Percentiles rank a stretch among this genome's conserved stretches.
phyloP scores from a whole-genome alignment of 805 yeast species.

The Candida andamanensis region DNA sequence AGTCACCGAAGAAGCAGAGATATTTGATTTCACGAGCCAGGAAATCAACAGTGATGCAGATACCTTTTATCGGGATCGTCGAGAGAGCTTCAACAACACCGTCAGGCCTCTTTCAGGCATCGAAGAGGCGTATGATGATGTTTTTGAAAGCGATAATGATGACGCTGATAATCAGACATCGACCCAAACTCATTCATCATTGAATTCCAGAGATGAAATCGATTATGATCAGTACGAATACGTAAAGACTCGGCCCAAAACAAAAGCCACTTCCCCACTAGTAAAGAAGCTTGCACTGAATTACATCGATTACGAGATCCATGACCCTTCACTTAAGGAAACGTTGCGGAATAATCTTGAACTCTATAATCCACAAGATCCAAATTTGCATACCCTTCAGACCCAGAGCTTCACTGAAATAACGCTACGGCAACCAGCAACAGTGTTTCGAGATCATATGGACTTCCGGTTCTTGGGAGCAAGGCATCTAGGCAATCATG shows the following conservation, averaged over 20 bases:
- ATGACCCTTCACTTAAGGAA: background rate
- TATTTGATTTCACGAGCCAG: conserved; percentile 15
- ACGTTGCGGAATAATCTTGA: background rate
- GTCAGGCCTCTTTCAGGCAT: background rate
- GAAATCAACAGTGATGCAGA: conserved; percentile 20
- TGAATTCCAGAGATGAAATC: too few relatives aligned
- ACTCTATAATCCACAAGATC: conserved; percentile 1
- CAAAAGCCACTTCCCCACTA: conserved; percentile 2
- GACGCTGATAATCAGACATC: background rate
- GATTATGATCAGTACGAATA: conserved; percentile 3
- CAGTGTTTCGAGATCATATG: conserved; percentile 31
- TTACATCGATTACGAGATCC: background rate
- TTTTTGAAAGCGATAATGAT: background rate
- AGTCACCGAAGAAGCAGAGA: too few relatives aligned
- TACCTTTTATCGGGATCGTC: conserved; percentile 16
- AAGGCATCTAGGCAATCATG: conserved; percentile 16
- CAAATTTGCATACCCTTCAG: background rate
- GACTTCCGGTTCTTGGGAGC: conserved; percentile 20
- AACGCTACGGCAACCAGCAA: background rate
- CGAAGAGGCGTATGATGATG: background rate
- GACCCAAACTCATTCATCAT: background rate
- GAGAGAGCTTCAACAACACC: conserved; percentile 15
- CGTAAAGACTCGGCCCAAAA: background rate
- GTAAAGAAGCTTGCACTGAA: background rate
- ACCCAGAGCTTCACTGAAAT: background rate